Conservation (phyloP, 495 filamentous ascomycete species). For the Clohesyomyces aquaticus region DNA sequence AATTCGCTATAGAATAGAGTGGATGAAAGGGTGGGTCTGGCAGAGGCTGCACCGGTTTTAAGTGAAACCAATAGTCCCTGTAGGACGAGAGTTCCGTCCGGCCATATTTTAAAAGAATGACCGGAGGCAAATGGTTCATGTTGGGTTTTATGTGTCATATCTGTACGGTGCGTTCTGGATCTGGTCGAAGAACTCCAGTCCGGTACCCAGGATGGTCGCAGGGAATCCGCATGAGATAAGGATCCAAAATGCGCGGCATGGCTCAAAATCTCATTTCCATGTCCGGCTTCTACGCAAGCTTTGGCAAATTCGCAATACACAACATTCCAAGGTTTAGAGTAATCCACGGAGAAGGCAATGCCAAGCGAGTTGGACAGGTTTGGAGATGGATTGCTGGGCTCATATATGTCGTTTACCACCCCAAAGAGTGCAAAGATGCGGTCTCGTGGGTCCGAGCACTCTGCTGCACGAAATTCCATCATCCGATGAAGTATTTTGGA, state of each 20-base stretch:
- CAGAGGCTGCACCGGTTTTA: no score
- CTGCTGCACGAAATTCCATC: background rate
- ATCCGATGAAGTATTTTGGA: background rate
- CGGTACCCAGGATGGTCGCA: constrained; percentile 4
- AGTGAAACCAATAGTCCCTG: no score
- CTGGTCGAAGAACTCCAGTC: constrained; percentile 1
- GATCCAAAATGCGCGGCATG: background rate
- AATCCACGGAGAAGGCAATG: background rate
- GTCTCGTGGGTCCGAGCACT: background rate
- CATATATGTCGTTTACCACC: background rate
- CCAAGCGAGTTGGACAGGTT: background rate
- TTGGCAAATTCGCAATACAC: background rate
- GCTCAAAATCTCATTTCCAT: background rate
- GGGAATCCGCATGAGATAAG: background rate
- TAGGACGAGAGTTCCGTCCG: no score
- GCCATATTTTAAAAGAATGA: no score
- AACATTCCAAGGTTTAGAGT: constrained; percentile 1
- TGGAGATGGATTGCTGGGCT: no score
- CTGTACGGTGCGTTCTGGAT: no score
- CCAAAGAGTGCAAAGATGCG: background rate
- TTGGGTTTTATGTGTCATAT: no score
- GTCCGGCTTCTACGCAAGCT: background rate
- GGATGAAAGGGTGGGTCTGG: no score
- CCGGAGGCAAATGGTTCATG: no score
- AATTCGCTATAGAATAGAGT: no score